Evolutionary conservation across 495 filamentous ascomycete species (phyloP).

Genomic region (Oidiodendron maius): DNA sequence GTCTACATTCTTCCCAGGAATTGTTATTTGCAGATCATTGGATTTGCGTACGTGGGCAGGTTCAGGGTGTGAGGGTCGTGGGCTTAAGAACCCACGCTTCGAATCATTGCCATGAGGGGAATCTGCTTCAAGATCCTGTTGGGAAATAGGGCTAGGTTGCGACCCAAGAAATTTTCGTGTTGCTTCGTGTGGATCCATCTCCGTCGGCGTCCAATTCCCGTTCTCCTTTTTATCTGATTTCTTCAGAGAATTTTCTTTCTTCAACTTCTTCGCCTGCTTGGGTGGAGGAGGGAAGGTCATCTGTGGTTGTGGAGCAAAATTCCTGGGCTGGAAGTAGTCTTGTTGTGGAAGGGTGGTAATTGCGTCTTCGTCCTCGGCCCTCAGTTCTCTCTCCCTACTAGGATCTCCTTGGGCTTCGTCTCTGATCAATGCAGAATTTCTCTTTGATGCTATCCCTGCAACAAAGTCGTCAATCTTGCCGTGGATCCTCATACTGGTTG

Average conservation of each 20-base stretch:
- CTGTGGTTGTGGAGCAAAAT: conserved; percentile 32
- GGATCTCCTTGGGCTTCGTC: conserved; percentile 75
- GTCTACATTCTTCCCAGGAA: conserved; percentile 29
- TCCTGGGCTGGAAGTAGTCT: conserved; percentile 48
- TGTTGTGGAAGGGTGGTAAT: conserved; percentile 71
- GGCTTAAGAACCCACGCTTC: background rate
- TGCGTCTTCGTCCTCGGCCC: conserved; percentile 79
- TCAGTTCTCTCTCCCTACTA: conserved; percentile 71
- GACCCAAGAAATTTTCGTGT: conserved; percentile 16
- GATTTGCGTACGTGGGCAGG: conserved; percentile 46
- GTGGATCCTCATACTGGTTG: conserved; percentile 65
- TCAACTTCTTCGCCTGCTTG: conserved; percentile 30
- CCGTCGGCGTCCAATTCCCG: background rate
- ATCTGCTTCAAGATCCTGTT: conserved; percentile 7
- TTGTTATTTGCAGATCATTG: conserved; percentile 17
- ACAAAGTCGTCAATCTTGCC: conserved; percentile 81
- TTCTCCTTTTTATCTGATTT: conserved; percentile 24
- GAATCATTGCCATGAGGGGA: conserved; percentile 1
- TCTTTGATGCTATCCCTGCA: conserved; percentile 73
- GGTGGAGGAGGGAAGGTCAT: conserved; percentile 30
- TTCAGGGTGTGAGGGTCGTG: conserved; percentile 18
- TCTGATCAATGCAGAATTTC: conserved; percentile 72
- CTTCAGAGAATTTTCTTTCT: conserved; percentile 14
- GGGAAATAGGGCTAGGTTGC: conserved; percentile 14
- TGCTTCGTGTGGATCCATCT: conserved; percentile 16